These are phyloP conservation scores for Aschersonia sp. DNA, from an alignment of 2,329 filamentous ascomycete genomes.

Conservation along the genomic window DNA sequence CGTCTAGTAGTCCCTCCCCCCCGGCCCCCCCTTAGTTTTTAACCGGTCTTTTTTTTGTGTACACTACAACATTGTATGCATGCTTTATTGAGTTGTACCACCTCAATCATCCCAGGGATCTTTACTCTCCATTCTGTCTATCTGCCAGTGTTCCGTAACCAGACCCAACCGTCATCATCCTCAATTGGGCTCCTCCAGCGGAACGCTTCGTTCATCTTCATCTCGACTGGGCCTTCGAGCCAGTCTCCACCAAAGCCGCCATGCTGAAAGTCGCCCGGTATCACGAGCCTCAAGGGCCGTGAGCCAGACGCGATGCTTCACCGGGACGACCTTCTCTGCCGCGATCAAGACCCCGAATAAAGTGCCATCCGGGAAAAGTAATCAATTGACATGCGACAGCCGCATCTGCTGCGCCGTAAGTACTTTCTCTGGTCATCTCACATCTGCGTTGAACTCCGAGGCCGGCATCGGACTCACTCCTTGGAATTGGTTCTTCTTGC, in stretches of 20 bases:
- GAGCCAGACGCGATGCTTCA: slow-evolving; percentile 24
- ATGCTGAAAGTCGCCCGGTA: slow-evolving; percentile 36
- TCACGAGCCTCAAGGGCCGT: slow-evolving; percentile 30
- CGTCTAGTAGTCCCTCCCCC: too few relatives aligned
- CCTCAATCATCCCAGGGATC: too few relatives aligned
- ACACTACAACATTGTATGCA: too few relatives aligned
- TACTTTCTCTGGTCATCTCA: slow-evolving; percentile 8
- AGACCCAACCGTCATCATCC: too few relatives aligned
- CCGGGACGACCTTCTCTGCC: slow-evolving; percentile 21
- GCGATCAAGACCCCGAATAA: slow-evolving; percentile 24
- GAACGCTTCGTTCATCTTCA: neutral
- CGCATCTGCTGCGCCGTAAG: slow-evolving; percentile 35
- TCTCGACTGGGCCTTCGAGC: neutral
- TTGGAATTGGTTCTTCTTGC: neutral
- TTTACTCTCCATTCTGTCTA: too few relatives aligned
- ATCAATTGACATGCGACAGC: slow-evolving; percentile 30
- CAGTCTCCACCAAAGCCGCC: slow-evolving; percentile 8
- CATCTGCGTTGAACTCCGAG: slow-evolving; percentile 1
- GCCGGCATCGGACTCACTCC: slow-evolving; percentile 5
- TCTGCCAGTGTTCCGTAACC: too few relatives aligned
- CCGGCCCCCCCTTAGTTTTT: too few relatives aligned
- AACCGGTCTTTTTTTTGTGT: too few relatives aligned
- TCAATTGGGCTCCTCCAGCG: too few relatives aligned
- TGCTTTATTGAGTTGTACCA: too few relatives aligned
- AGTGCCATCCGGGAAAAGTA: slow-evolving; percentile 25